phyloP scores from a whole-genome alignment of 75 land plant species.

The Cunninghamia lanceolata region DNA sequence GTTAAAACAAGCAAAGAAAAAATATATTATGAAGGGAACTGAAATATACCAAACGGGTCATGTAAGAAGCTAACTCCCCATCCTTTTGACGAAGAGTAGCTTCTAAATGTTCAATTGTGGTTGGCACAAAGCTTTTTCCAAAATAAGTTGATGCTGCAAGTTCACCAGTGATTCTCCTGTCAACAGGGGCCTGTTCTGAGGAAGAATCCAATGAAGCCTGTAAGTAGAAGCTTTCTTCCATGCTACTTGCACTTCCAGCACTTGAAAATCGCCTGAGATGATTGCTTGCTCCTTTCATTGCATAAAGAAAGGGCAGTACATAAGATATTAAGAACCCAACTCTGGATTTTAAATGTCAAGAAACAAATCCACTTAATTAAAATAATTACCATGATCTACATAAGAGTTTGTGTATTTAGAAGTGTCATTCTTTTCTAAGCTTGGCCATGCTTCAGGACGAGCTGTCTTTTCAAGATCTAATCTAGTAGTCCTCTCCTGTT shows the following conservation, averaged over 20 bases:
- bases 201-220: slow-evolving; percentile 87
- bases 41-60: slow-evolving; percentile 78
- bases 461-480: slow-evolving; percentile 68
- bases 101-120: slow-evolving; percentile 64
- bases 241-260: slow-evolving; percentile 64
- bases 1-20: neutral
- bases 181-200: slow-evolving; percentile 42
- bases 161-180: slow-evolving; percentile 51
- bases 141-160: slow-evolving; percentile 43
- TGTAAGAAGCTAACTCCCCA: slow-evolving; percentile 91
- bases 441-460: slow-evolving; percentile 40
- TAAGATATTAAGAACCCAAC: neutral
- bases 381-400: slow-evolving; percentile 46
- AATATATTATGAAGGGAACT: neutral
- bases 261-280: slow-evolving; percentile 63
- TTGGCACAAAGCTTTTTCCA: slow-evolving; percentile 67
- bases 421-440: slow-evolving; percentile 40
- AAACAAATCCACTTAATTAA: neutral
- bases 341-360: neutral
- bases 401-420: slow-evolving; percentile 29
- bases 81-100: slow-evolving; percentile 87
- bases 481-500: slow-evolving; percentile 63
- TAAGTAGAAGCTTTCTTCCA: slow-evolving; percentile 85
- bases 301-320: neutral
- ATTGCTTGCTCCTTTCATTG: slow-evolving; percentile 24